These are phyloP conservation scores for Lipomyces spencermartinsiae DNA, from an alignment of 805 yeast genomes.

Conservation along the genomic window DNA sequence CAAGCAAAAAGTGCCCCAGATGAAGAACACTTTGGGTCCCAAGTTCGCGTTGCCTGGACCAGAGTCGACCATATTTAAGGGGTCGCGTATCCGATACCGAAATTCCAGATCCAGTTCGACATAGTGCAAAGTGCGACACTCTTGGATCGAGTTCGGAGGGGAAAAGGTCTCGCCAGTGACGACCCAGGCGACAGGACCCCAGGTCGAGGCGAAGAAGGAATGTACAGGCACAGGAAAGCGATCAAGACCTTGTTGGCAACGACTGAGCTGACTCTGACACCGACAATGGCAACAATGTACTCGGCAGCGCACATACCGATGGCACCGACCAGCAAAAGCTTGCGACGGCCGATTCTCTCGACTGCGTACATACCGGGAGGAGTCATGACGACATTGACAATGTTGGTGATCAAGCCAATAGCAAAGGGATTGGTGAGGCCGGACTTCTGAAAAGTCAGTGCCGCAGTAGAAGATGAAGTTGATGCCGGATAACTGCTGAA, in stretches of 20 bases:
- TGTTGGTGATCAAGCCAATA: conserved; percentile 77
- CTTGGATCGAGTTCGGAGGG: conserved; percentile 73
- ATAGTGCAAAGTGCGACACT: conserved; percentile 75
- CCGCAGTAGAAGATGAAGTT: conserved; percentile 91
- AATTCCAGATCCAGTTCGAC: conserved; percentile 81
- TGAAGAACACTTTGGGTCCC: conserved; percentile 64
- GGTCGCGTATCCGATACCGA: conserved; percentile 72
- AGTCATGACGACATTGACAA: conserved; percentile 81
- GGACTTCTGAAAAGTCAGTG: conserved; percentile 72
- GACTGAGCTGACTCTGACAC: conserved; percentile 53
- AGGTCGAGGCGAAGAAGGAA: conserved; percentile 80
- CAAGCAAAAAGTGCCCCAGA: conserved; percentile 75
- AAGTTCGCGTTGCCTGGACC: conserved; percentile 61
- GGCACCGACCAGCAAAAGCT: conserved; percentile 73
- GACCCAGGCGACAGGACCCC: conserved; percentile 86
- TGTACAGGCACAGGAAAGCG: conserved; percentile 64
- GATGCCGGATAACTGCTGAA: conserved; percentile 90
- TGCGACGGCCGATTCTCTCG: conserved; percentile 89
- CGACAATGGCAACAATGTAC: conserved; percentile 71
- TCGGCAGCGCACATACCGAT: conserved; percentile 71
- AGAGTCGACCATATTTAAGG: conserved; percentile 68
- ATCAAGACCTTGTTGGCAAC: conserved; percentile 53
- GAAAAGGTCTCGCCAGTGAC: conserved; percentile 68
- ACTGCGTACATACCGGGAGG: conserved; percentile 82
- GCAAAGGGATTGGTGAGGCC: conserved; percentile 71